Evolutionary conservation across 2,329 filamentous ascomycete species (phyloP).

Genomic region (Arthrocladium fulminans): DNA sequence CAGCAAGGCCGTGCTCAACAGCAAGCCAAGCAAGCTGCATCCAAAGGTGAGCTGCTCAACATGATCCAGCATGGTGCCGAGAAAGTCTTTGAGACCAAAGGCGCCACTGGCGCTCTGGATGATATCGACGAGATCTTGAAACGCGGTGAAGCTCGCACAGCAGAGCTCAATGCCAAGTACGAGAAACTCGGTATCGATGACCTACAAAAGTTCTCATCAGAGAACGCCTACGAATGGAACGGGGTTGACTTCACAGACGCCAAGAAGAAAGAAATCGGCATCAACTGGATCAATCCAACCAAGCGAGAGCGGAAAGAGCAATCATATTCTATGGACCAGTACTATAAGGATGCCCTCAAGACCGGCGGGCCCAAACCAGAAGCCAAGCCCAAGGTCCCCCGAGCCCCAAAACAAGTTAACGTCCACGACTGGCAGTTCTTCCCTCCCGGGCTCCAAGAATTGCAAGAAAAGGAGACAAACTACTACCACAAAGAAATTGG

Average conservation of each 20-base stretch:
- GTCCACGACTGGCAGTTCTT: constrained; percentile 99
- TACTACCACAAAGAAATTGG: constrained; percentile 93
- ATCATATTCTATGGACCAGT: constrained; percentile 97
- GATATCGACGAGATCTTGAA: constrained; percentile 84
- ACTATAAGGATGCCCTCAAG: constrained; percentile 85
- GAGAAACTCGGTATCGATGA: constrained; percentile 96
- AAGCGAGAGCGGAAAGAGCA: constrained; percentile 98
- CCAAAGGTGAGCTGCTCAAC: constrained; percentile 88
- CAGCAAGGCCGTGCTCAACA: constrained; percentile 92
- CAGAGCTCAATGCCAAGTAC: constrained; percentile 84
- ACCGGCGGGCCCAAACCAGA: constrained; percentile 66
- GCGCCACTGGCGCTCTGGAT: constrained; percentile 56
- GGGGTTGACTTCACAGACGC: constrained; percentile 87
- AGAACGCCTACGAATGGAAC: constrained; percentile 98
- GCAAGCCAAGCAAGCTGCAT: constrained; percentile 80
- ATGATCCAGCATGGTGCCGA: constrained; percentile 99
- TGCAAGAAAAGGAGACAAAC: constrained; percentile 94
- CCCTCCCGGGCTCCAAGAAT: constrained; percentile 68
- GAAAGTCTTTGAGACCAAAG: constrained; percentile 74
- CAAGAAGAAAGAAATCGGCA: constrained; percentile 77
- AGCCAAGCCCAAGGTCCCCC: constrained; percentile 87
- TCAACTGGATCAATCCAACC: constrained; percentile 95
- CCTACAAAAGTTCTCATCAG: constrained; percentile 92
- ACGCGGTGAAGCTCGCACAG: constrained; percentile 80
- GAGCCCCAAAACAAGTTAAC: constrained; percentile 81